phyloP scores from a whole-genome alignment of 257 asterid genomes.

The Gardenia jasminoides region DNA sequence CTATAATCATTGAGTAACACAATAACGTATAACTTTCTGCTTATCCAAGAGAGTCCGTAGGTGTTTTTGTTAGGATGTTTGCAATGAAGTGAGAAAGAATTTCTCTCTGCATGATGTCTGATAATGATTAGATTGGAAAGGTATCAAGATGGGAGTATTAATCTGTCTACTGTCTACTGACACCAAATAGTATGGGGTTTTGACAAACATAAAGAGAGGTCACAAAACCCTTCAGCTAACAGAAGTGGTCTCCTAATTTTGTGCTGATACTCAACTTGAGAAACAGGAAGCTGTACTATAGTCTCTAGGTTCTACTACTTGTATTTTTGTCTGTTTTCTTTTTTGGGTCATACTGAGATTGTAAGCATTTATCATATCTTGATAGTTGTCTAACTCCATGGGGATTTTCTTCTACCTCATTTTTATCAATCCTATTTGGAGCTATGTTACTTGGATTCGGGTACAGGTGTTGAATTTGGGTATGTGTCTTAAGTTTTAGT shows the following conservation, averaged over 20 bases:
- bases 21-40: background rate
- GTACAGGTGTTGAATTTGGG: no score
- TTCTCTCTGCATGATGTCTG: background rate
- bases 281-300: background rate
- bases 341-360: background rate
- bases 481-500: no score
- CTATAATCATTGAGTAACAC: background rate
- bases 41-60: background rate
- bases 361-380: no score
- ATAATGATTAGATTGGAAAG: background rate
- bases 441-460: no score
- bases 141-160: background rate
- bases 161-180: no score
- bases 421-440: background rate
- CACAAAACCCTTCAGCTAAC: background rate
- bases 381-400: background rate
- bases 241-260: background rate
- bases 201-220: no score
- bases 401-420: background rate
- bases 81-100: background rate
- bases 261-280: background rate
- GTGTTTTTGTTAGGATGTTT: background rate
- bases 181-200: no score
- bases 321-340: no score
- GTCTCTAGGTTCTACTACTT: background rate